Percentiles rank a stretch among this genome's conserved stretches.
Conservation (phyloP, 371 early-diverging fungal species). For the Mycotypha africana region DNA sequence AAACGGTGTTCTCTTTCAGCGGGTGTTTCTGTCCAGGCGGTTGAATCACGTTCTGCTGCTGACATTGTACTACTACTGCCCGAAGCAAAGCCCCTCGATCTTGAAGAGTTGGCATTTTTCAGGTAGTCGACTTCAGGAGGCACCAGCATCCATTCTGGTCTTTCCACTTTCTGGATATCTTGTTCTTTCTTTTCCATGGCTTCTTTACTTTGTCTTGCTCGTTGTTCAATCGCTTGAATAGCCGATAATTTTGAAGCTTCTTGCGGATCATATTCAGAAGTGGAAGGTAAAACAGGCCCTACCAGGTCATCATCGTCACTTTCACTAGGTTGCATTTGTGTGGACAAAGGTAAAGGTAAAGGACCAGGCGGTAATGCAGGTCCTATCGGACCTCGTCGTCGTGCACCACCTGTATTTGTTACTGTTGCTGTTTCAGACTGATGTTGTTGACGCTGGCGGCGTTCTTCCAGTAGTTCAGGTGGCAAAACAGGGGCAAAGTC, state of each 20-base stretch:
- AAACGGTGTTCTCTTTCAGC: conserved; percentile 43
- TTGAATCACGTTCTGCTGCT: conserved; percentile 32
- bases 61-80: conserved; percentile 17
- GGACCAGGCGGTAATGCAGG: conserved; percentile 37
- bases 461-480: conserved; percentile 47
- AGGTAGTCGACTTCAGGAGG: conserved; percentile 58
- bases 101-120: conserved; percentile 23
- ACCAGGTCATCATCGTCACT: conserved; percentile 45
- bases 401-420: conserved; percentile 1
- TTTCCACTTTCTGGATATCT: conserved; percentile 26
- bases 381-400: conserved; percentile 38
- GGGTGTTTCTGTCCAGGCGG: conserved; percentile 61
- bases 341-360: too few relatives aligned
- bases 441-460: conserved; percentile 14
- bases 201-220: conserved; percentile 28
- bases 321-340: not conserved
- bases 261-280: conserved; percentile 33
- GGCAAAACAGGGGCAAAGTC: conserved; percentile 54
- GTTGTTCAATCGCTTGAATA: conserved; percentile 28
- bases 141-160: conserved; percentile 68
- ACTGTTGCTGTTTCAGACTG: not conserved
- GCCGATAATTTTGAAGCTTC: conserved; percentile 27
- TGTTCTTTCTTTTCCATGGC: conserved; percentile 24
- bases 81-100: conserved; percentile 35
- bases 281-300: conserved; percentile 47